A percentile compares a stretch with the other conserved stretches of the same genome.
Conservation (phyloP, 331 rosid genomes). For the Pyracantha coccinea region DNA sequence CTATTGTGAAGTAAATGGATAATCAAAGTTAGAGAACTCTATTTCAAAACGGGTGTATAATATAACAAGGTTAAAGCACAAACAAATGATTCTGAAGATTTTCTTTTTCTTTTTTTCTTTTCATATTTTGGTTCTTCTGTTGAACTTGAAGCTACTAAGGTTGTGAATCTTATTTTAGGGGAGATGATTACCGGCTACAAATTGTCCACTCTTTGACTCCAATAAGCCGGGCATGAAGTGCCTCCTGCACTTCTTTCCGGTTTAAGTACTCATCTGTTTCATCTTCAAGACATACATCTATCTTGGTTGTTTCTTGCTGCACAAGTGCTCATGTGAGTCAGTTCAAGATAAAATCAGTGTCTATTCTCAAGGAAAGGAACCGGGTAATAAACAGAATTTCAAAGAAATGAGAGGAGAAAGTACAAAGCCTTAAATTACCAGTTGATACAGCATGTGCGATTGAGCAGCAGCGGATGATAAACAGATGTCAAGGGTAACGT, state of each 20-base stretch:
- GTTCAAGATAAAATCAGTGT: too few relatives aligned
- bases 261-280: slow-evolving; percentile 22
- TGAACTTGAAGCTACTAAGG: not conserved
- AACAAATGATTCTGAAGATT: too few relatives aligned
- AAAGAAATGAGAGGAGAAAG: not conserved
- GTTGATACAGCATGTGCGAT: slow-evolving; percentile 7
- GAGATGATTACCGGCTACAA: slow-evolving; percentile 32
- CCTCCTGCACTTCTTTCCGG: slow-evolving; percentile 38
- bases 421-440: slow-evolving; percentile 1
- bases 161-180: not conserved
- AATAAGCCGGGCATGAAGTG: slow-evolving; percentile 34
- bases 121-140: too few relatives aligned
- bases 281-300: slow-evolving; percentile 33
- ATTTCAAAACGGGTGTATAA: not conserved
- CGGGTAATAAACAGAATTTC: too few relatives aligned
- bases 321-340: not conserved
- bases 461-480: slow-evolving; percentile 12
- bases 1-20: not conserved
- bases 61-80: not conserved
- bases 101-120: too few relatives aligned
- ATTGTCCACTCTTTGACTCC: slow-evolving; percentile 24
- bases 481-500: slow-evolving; percentile 28
- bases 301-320: slow-evolving; percentile 14
- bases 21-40: not conserved
- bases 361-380: too few relatives aligned